Base-by-base conservation (phyloP, 225 moss, liverwort and hornwort species). In the Neckera pumila region DNA sequence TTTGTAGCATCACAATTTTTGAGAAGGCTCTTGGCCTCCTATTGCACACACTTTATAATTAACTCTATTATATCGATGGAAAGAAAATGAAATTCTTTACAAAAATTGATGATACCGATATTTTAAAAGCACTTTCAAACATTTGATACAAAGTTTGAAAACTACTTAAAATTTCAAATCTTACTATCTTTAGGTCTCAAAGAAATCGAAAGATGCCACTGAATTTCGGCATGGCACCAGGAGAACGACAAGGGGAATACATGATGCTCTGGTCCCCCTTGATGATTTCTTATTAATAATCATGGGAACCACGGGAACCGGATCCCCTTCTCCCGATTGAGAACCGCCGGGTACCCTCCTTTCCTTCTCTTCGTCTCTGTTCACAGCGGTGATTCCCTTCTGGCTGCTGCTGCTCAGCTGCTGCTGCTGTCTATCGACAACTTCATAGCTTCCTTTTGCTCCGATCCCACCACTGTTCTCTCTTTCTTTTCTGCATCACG, bases 21-120 rank as follows among this genome's bases (percentile, higher is more conserved):
- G n/a, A n/a, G n/a, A n/a, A n/a, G n/a, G n/a, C n/a, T n/a, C n/a
- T n/a, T n/a, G n/a, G n/a, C n/a, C n/a, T n/a, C n/a, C n/a, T n/a
- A n/a, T n/a, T 53, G 53, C 53, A 53, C 5, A 53, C 16, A 53
- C 16, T 53, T 16, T 53, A 53, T 16, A 5, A 53, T 53, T 16
- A 53, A 53, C 53, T 53, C 53, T 53, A 53, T 53, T 28, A 10
- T 18, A 31, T 30, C 34, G 21, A 5, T 13, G 1, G 12, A 51
- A 33, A 51, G 21, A 34, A 73, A 17, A 18, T 45, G 1, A 16
- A 76, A 34, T 33, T 51, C 7, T 49, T 1, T 12, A 12, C 1
- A 12, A 31, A 7, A 75, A 49, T 12, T 0, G 2, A 2, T 4
- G 0, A 30, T 49, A 17, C 3, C 13, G 3, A 49, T 21, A 49